A percentile compares a stretch with the other conserved stretches of the same genome.
These are phyloP conservation scores for Acanthamoeba lenticulata DNA, from an alignment of 208 protist species.

Conservation along the genomic window DNA sequence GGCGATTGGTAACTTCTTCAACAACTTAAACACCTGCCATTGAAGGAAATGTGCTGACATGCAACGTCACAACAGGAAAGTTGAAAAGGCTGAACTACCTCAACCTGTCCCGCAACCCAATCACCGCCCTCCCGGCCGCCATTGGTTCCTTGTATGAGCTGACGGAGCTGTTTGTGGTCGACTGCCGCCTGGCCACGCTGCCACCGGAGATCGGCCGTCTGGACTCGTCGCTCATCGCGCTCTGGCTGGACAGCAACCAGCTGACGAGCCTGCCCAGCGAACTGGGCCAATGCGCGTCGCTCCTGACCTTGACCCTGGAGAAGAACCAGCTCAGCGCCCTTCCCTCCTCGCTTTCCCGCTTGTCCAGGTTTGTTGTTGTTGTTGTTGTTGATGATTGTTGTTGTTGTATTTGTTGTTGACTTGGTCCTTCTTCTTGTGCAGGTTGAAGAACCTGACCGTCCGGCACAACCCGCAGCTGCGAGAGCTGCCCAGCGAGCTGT, in stretches of 20 bases:
- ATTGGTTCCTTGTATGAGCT: background rate
- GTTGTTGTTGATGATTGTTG: no score
- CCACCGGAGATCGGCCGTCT: background rate
- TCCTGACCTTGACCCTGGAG: background rate
- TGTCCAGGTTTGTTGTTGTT: no score
- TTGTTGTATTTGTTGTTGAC: no score
- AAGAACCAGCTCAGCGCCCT: background rate
- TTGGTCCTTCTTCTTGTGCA: no score
- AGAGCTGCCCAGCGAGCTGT: no score
- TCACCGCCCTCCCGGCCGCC: background rate
- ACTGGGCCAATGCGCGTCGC: background rate
- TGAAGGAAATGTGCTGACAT: background rate
- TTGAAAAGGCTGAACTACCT: background rate
- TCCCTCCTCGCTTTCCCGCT: no score
- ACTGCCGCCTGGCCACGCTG: background rate
- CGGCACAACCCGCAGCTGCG: no score
- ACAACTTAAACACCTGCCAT: background rate
- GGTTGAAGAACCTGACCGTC: no score
- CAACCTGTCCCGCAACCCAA: background rate
- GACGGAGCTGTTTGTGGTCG: background rate
- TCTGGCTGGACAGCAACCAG: background rate
- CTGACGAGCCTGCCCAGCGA: background rate
- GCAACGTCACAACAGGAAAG: background rate
- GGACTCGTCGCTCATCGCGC: background rate
- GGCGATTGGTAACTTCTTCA: background rate